Conservation (phyloP, 2,329 filamentous ascomycete genomes). For the Alternaria incomplexa region DNA sequence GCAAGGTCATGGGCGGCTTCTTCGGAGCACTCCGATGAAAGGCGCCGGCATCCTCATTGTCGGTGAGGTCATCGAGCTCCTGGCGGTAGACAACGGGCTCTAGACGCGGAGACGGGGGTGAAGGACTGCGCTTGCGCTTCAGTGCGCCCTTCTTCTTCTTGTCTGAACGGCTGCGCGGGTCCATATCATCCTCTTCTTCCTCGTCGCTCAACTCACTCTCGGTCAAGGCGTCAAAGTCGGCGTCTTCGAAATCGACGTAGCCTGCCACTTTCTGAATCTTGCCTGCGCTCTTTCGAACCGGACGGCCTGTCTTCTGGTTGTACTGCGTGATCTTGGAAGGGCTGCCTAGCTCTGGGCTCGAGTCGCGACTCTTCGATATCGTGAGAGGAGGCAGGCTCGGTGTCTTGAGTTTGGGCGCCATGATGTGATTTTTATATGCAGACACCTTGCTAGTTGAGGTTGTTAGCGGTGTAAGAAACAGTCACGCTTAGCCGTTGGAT, state of each 20-base stretch:
- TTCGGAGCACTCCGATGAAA: constrained; percentile 21
- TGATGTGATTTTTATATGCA: neutral
- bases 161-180: constrained; percentile 18
- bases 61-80: constrained; percentile 34
- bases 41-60: constrained; percentile 30
- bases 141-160: constrained; percentile 35
- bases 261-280: constrained; percentile 41
- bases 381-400: constrained; percentile 1
- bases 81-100: constrained; percentile 42
- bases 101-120: constrained; percentile 43
- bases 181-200: constrained; percentile 36
- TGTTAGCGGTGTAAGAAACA: constrained; percentile 4
- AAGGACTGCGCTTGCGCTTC: constrained; percentile 47
- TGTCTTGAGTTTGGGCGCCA: neutral
- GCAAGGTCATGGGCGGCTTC: constrained; percentile 46
- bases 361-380: neutral
- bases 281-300: constrained; percentile 51
- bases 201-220: constrained; percentile 14
- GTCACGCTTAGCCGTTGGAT: constrained; percentile 1
- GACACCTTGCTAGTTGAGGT: neutral
- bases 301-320: constrained; percentile 51
- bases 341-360: constrained; percentile 40
- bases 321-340: constrained; percentile 38
- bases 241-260: constrained; percentile 50
- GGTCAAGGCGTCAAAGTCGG: constrained; percentile 34